Evolutionary conservation across 208 protist genomes (phyloP), one percentile per base, ranked within the genome.

Genomic region (Trypanosoma scelopori): DNA sequence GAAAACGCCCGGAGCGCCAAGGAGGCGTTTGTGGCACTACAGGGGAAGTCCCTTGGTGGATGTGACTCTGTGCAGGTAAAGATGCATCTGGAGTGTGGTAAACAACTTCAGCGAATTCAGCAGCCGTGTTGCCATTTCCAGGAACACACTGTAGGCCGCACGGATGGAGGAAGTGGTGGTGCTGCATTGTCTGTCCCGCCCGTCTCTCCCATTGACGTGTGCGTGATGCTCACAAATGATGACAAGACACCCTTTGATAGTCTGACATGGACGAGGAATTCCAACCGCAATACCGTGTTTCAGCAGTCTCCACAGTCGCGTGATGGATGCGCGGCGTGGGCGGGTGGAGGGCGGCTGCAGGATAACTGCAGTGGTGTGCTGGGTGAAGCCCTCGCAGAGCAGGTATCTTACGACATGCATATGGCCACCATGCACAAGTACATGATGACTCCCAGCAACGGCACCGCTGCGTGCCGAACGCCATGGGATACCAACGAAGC

Each of bases 1-100:
- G 58, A 64, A 55, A 32, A 64, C 43, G 45, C 58, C 46, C 58
- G 32, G 3, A 53, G 28, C n/a, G 45, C 58, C 3, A 64, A 64
- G 23, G 28, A 30, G 20, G 43, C 58, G 5, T 64, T 64, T 45
- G 45, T 64, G n/a, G 4, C 20, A 30, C 43, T 64, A 28, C 58
- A 64, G 18, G 45, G 58, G 32, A 64, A 53, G 43, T 30, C 58
- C 11, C 23, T 64, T 45, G 42, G 45, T 16, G 58, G 58, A 49
- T 60, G 39, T 43, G 5, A 1, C 5, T 47, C 55, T 4, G 45
- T 55, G 25, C 46, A 64, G 20, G 58, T 64, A 18, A 51, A 55
- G 27, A 51, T 64, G 58, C 43, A 45, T 45, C 28, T 64, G 42
- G 58, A 28, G 46, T 20, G 2, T 25, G 46, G 52, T 20, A 60